These are phyloP conservation scores for Fomitopsis pulvina DNA, from an alignment of 768 basidiomycete species.

Conservation along the genomic window DNA sequence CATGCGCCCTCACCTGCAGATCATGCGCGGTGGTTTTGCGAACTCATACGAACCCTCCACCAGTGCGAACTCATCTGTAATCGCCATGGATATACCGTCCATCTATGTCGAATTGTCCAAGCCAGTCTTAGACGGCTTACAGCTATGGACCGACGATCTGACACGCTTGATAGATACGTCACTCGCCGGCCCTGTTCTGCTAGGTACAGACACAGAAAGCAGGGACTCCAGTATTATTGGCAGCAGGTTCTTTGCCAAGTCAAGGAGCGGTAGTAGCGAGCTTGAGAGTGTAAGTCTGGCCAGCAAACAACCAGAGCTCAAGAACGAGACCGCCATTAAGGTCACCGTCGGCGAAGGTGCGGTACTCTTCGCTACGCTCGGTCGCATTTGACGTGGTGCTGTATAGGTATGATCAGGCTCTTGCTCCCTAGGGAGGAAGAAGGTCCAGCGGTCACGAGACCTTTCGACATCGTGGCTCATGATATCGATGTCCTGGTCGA, in stretches of 20 bases:
- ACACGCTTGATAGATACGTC: conserved; percentile 60
- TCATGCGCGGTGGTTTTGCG: not conserved
- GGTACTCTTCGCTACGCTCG: not conserved
- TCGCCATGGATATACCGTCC: conserved; percentile 47
- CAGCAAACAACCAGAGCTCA: not conserved
- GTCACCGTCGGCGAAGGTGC: conserved; percentile 34
- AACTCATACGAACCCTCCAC: not conserved
- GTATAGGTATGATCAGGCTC: conserved; percentile 35
- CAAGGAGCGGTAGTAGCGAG: conserved; percentile 32
- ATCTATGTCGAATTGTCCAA: conserved; percentile 61
- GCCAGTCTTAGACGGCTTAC: conserved; percentile 62
- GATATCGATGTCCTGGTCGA: conserved; percentile 62
- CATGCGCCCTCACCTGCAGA: not conserved
- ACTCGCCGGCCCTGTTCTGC: conserved; percentile 15
- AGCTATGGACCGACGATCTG: conserved; percentile 85
- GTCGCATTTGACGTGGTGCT: conserved; percentile 3
- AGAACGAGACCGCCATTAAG: conserved; percentile 44
- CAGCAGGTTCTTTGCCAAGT: conserved; percentile 64
- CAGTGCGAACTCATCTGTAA: not conserved
- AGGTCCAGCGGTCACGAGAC: conserved; percentile 18
- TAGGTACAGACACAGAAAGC: conserved; percentile 28
- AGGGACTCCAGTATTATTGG: conserved; percentile 67
- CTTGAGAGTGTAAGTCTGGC: conserved; percentile 29
- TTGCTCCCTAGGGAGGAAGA: conserved; percentile 41
- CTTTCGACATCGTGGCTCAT: conserved; percentile 53